Evolutionary conservation across 148 eudicot species (phyloP).

Genomic region (Bassia scoparia): DNA sequence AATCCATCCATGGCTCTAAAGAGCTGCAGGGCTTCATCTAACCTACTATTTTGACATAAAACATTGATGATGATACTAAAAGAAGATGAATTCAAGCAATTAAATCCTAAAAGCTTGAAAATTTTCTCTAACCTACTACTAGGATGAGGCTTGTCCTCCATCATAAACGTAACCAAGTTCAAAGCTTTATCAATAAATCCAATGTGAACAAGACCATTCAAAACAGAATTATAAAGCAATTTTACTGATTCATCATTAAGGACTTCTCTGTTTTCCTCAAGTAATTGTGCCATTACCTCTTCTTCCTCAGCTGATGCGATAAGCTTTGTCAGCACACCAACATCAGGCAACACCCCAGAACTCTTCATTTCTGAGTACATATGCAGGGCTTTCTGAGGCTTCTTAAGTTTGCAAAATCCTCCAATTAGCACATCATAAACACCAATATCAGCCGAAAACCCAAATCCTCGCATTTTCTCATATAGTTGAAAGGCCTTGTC

Average conservation of each 20-base stretch:
- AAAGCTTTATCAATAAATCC: constrained; percentile 53
- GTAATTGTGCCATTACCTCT: constrained; percentile 38
- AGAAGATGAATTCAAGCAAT: constrained; percentile 42
- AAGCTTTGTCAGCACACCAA: constrained; percentile 45
- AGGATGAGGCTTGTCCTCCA: constrained; percentile 31
- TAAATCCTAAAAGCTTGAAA: constrained; percentile 28
- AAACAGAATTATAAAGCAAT: constrained; percentile 45
- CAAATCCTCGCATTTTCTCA: constrained; percentile 55
- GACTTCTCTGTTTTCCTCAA: constrained; percentile 36
- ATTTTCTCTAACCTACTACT: constrained; percentile 33
- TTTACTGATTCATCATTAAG: constrained; percentile 31
- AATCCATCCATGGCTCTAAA: constrained; percentile 51
- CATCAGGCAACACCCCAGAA: constrained; percentile 56
- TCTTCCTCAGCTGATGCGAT: constrained; percentile 43
- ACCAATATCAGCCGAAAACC: constrained; percentile 48
- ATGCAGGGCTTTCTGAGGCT: constrained; percentile 44
- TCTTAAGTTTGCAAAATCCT: constrained; percentile 53
- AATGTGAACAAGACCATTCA: constrained; percentile 43
- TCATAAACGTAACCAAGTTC: constrained; percentile 33
- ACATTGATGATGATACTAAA: constrained; percentile 52
- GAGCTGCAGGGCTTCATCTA: constrained; percentile 62
- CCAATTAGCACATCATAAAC: constrained; percentile 63
- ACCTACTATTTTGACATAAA: constrained; percentile 47
- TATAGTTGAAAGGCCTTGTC: constrained; percentile 62
- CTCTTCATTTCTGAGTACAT: constrained; percentile 50